Evolutionary conservation across 108 stramenopile species (phyloP).

Genomic region (Conticribra weissflogii): DNA sequence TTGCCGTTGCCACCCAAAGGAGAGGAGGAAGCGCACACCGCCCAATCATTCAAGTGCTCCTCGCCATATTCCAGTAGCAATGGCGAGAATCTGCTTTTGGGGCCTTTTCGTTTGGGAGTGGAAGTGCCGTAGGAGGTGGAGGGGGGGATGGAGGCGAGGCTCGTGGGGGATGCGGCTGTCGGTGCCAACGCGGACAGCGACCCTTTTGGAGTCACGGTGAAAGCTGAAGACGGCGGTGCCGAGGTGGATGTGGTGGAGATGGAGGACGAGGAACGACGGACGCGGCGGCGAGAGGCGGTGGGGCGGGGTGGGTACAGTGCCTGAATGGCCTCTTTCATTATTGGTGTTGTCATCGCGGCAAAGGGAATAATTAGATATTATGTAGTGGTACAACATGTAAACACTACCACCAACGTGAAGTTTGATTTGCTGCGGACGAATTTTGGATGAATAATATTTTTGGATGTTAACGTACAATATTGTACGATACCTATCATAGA

Average conservation of each 20-base stretch:
- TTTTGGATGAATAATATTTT: no score
- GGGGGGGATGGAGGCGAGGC: no score
- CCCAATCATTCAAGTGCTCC: constrained; percentile 77
- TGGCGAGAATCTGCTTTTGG: constrained; percentile 61
- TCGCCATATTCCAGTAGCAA: constrained; percentile 86
- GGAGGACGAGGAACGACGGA: constrained; percentile 26
- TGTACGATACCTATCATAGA: no score
- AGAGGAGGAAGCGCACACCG: constrained; percentile 65
- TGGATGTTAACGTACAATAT: no score
- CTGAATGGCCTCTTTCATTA: constrained; percentile 64
- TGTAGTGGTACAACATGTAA: no score
- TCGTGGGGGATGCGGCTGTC: background rate
- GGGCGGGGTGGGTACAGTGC: constrained; percentile 61
- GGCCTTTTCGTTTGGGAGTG: constrained; percentile 1
- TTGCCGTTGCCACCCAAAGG: constrained; percentile 2
- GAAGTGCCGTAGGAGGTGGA: background rate
- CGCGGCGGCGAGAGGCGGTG: constrained; percentile 38
- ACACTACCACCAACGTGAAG: no score
- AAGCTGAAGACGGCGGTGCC: background rate
- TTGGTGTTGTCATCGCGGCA: background rate
- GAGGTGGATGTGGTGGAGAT: constrained; percentile 7
- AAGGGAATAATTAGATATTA: no score
- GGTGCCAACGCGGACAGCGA: background rate
- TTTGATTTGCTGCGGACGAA: no score
- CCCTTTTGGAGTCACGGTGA: background rate